phyloP scores from a whole-genome alignment of 345 rosid genomes.

The Barbarea vulgaris region DNA sequence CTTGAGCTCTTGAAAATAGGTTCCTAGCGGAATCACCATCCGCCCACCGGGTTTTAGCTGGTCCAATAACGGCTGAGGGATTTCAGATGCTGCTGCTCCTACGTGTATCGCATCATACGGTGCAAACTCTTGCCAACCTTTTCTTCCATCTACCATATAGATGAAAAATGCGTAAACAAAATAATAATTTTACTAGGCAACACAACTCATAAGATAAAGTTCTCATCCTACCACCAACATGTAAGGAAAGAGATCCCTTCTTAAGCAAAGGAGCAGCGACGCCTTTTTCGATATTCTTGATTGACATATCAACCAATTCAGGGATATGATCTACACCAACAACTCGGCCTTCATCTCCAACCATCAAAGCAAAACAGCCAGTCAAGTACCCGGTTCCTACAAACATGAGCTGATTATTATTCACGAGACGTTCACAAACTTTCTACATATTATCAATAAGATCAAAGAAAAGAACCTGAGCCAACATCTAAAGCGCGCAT shows the following conservation, averaged over 20 bases:
- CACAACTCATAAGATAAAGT: not conserved
- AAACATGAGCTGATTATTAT: not conserved
- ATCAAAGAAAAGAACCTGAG: conserved; percentile 54
- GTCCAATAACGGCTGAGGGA: conserved; percentile 82
- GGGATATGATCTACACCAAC: conserved; percentile 96
- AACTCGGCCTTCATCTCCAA: conserved; percentile 80
- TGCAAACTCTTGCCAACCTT: conserved; percentile 85
- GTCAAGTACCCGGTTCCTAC: conserved; percentile 93
- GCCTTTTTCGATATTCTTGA: conserved; percentile 70
- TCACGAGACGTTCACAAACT: not conserved
- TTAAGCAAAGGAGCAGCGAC: conserved; percentile 67
- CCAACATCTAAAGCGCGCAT: conserved; percentile 96
- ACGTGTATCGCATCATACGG: conserved; percentile 96
- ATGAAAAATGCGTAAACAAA: not conserved
- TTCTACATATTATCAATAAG: not conserved
- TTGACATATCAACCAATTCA: conserved; percentile 66
- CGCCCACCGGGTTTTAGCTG: conserved; percentile 97
- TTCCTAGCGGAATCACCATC: conserved; percentile 96
- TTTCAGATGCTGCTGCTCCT: conserved; percentile 94
- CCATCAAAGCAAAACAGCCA: conserved; percentile 94
- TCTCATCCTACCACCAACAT: conserved; percentile 64
- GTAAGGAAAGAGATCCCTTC: conserved; percentile 76
- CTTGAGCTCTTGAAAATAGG: conserved; percentile 75
- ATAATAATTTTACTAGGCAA: not conserved
- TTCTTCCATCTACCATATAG: conserved; percentile 72